These are phyloP conservation scores for Sporisorium reilianum DNA, from an alignment of 1,284 basidiomycete species.

Conservation along the genomic window DNA sequence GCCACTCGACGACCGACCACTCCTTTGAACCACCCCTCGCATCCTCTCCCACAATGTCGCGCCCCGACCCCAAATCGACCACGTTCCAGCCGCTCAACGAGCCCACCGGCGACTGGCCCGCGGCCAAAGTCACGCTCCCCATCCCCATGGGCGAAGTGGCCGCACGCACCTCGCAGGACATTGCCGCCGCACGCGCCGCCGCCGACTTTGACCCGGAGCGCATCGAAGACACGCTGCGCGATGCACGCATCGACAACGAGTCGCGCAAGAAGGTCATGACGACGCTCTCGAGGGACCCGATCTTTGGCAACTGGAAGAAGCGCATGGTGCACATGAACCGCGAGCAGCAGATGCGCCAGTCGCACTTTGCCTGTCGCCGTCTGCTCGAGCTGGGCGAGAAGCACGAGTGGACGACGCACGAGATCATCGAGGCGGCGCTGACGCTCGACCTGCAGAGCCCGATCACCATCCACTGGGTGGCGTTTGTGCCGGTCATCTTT, in stretches of 20 bases:
- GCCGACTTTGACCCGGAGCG: constrained; percentile 54
- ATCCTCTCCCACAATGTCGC: constrained; percentile 20
- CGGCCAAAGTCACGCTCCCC: constrained; percentile 55
- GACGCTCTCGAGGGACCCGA: constrained; percentile 49
- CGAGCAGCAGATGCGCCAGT: constrained; percentile 62
- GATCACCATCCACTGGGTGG: constrained; percentile 63
- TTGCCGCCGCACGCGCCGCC: constrained; percentile 42
- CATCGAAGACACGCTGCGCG: constrained; percentile 61
- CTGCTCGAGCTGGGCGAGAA: constrained; percentile 57
- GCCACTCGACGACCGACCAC: background rate
- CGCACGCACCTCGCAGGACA: constrained; percentile 52
- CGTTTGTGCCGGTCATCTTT: constrained; percentile 66
- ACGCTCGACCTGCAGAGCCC: constrained; percentile 59
- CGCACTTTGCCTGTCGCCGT: constrained; percentile 60
- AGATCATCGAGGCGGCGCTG: constrained; percentile 60
- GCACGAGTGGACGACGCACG: constrained; percentile 61
- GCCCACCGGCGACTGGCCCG: constrained; percentile 29
- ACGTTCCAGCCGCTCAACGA: constrained; percentile 47
- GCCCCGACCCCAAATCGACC: constrained; percentile 41
- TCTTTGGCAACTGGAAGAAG: constrained; percentile 65
- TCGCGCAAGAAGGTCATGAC: constrained; percentile 55
- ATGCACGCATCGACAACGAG: constrained; percentile 59
- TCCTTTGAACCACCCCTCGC: background rate
- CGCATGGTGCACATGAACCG: constrained; percentile 62
- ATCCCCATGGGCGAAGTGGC: constrained; percentile 60